phyloP scores from a whole-genome alignment of 345 rosid species.

The Passiflora organensis region DNA sequence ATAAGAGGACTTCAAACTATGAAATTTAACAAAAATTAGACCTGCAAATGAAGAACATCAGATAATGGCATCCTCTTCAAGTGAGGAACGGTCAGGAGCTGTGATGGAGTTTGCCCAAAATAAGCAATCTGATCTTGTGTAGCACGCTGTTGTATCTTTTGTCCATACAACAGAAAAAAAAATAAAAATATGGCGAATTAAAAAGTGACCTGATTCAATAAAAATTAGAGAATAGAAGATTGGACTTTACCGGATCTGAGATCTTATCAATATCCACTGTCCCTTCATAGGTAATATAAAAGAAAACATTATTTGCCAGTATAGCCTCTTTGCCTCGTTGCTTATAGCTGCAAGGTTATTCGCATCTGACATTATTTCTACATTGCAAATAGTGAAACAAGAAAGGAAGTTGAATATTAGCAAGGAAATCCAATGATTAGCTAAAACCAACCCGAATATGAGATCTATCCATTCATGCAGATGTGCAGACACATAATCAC shows the following conservation, averaged over 20 bases:
- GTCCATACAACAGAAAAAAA: constrained; percentile 15
- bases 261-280: constrained; percentile 88
- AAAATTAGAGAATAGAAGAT: constrained; percentile 8
- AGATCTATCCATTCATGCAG: constrained; percentile 99
- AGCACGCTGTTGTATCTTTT: constrained; percentile 85
- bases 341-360: constrained; percentile 63
- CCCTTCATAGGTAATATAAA: constrained; percentile 96
- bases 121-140: constrained; percentile 98
- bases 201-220: constrained; percentile 10
- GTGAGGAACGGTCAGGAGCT: constrained; percentile 84
- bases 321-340: constrained; percentile 99
- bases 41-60: constrained; percentile 93
- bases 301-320: constrained; percentile 87
- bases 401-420: background rate
- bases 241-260: constrained; percentile 65
- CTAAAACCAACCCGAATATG: constrained; percentile 68
- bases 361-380: constrained; percentile 8
- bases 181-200: constrained; percentile 11
- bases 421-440: background rate
- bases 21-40: constrained; percentile 19
- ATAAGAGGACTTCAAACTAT: background rate
- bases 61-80: constrained; percentile 69
- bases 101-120: constrained; percentile 99
- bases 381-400: background rate
- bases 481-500: constrained; percentile 92